Percentiles rank a stretch among this genome's conserved stretches.
Evolutionary conservation across 257 asterid genomes (phyloP).

Genomic region (Linaria vulgaris): DNA sequence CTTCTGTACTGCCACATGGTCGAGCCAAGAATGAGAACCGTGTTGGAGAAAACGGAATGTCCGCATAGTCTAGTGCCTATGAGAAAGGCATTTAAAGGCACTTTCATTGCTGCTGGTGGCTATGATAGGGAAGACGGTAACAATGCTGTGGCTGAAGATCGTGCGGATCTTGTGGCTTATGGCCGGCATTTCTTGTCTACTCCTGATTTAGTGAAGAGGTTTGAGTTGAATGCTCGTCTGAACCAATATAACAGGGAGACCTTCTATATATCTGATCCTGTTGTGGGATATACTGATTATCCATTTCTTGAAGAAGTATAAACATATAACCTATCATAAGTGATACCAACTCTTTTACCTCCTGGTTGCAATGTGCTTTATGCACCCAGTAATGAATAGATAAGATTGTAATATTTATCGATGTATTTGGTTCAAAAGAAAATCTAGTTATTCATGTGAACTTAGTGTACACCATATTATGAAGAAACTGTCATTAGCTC

Average conservation of each 20-base stretch:
- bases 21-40: conserved; percentile 54
- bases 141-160: conserved; percentile 51
- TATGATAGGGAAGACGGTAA: conserved; percentile 60
- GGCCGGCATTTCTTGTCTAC: conserved; percentile 68
- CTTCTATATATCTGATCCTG: conserved; percentile 53
- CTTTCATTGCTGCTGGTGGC: conserved; percentile 70
- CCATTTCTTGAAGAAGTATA: conserved; percentile 54
- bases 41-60: conserved; percentile 27
- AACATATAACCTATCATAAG: too few relatives aligned
- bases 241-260: conserved; percentile 55
- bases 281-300: conserved; percentile 72
- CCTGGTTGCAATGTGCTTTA: too few relatives aligned
- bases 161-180: conserved; percentile 58
- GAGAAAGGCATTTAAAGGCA: conserved; percentile 60
- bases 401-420: too few relatives aligned
- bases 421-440: too few relatives aligned
- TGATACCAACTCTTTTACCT: too few relatives aligned
- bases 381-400: too few relatives aligned
- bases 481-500: too few relatives aligned
- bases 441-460: too few relatives aligned
- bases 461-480: too few relatives aligned
- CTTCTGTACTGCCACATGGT: conserved; percentile 69
- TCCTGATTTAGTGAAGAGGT: conserved; percentile 65
- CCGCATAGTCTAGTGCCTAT: conserved; percentile 47
- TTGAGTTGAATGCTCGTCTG: conserved; percentile 54